Conservation (phyloP, 495 filamentous ascomycete genomes). For the Annulohypoxylon moriforme region DNA sequence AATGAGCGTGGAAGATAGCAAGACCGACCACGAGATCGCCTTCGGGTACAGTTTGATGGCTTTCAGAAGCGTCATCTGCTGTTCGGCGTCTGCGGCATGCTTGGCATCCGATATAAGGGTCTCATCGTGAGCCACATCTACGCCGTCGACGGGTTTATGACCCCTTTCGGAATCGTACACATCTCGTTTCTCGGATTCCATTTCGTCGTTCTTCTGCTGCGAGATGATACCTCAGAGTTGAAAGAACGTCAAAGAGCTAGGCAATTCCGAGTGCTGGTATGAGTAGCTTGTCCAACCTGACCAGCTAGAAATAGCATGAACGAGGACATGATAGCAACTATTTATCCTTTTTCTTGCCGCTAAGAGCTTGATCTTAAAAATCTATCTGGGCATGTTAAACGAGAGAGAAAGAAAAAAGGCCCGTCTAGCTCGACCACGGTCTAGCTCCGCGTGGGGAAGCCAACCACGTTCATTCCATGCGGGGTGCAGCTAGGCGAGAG, state of each 20-base stretch:
- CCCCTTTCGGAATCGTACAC: constrained; percentile 7
- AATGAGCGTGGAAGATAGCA: constrained; percentile 63
- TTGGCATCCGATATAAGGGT: constrained; percentile 45
- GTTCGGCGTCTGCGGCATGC: constrained; percentile 50
- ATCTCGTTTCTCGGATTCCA: constrained; percentile 26
- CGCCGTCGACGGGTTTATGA: constrained; percentile 14
- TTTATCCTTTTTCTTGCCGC: constrained; percentile 12
- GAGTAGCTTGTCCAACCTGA: neutral
- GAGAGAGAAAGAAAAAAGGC: constrained; percentile 2
- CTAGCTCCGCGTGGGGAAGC: constrained; percentile 35
- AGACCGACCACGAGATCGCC: constrained; percentile 61
- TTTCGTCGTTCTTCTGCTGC: constrained; percentile 6
- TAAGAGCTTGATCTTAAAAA: neutral
- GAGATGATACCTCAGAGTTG: neutral
- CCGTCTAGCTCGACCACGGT: constrained; percentile 2
- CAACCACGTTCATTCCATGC: constrained; percentile 12
- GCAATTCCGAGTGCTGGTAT: neutral
- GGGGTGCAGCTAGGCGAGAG: constrained; percentile 25
- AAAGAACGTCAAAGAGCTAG: neutral
- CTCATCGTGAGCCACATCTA: constrained; percentile 22
- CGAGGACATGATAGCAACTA: constrained; percentile 18
- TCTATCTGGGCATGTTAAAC: neutral
- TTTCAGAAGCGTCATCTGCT: constrained; percentile 53
- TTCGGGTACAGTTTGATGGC: constrained; percentile 59
- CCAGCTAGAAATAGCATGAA: neutral